These are phyloP conservation scores for Cyclotella baltica DNA, from an alignment of 108 stramenopile species.

Conservation along the genomic window DNA sequence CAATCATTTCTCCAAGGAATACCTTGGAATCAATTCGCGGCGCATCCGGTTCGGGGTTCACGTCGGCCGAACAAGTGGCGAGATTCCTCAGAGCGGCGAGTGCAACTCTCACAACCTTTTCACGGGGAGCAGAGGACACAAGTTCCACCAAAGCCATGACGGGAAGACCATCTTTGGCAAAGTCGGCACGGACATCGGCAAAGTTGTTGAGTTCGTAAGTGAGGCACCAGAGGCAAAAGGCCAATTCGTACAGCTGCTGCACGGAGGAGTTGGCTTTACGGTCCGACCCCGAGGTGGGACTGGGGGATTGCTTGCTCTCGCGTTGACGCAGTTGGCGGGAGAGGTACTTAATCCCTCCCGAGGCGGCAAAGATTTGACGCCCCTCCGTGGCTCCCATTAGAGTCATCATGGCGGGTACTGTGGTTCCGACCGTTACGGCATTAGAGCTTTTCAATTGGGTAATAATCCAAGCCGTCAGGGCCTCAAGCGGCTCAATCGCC, in stretches of 20 bases:
- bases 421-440: slow-evolving; percentile 68
- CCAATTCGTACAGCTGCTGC: slow-evolving; percentile 95
- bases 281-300: slow-evolving; percentile 44
- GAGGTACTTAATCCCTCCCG: slow-evolving; percentile 90
- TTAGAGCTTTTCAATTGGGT: slow-evolving; percentile 81
- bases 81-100: slow-evolving; percentile 78
- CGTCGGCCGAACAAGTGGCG: slow-evolving; percentile 58
- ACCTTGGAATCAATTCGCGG: slow-evolving; percentile 50
- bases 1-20: slow-evolving; percentile 81
- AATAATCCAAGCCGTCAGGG: slow-evolving; percentile 87
- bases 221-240: slow-evolving; percentile 95
- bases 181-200: slow-evolving; percentile 74
- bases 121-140: slow-evolving; percentile 79
- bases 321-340: slow-evolving; percentile 79
- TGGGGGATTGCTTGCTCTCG: slow-evolving; percentile 41
- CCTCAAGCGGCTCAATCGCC: slow-evolving; percentile 86
- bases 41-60: slow-evolving; percentile 45
- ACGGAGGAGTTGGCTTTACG: slow-evolving; percentile 78
- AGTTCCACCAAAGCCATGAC: slow-evolving; percentile 71
- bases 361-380: slow-evolving; percentile 77
- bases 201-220: slow-evolving; percentile 87
- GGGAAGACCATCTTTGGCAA: slow-evolving; percentile 78
- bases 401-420: slow-evolving; percentile 76
- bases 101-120: slow-evolving; percentile 87
- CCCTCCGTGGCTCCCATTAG: slow-evolving; percentile 82